Evolutionary conservation across 306 rosid species (phyloP), one percentile per base, ranked within the genome.

Genomic region (Dicorynia guianensis): DNA sequence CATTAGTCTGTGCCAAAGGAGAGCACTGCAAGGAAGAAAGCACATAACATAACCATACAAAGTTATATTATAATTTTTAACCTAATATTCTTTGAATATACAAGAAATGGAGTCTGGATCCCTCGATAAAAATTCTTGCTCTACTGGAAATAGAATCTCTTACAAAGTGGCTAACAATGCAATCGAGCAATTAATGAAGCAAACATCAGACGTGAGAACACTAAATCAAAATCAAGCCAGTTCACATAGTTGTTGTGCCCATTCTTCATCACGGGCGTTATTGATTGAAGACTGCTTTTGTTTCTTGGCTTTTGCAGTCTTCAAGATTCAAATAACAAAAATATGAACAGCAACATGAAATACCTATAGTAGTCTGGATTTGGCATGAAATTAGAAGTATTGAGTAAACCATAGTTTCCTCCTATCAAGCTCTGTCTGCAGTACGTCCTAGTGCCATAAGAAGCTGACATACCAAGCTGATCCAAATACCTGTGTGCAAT

Each of bases 401-500:
- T 81, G 42, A 96, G 87, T 69, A 92, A 87, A 76, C 99, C 99
- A 66, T 96, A 96, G 89, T 87, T 92, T 65, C 99, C 99, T 11
- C 99, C 99, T 3, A 96, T 74, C 86, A 92, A 87, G 18, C 88
- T 25, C 73, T 96, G 99, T 77, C 99, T 92, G 83, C 99, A 96
- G 77, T 92, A 96, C 0, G 99, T 89, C 78, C 38, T 87, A 19
- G 99, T 96, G 76, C 84, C 92, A 71, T 72, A 89, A 58, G 87
- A 20, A 8, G 99, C 87, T 73, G 98, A 82, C 99, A 92, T 96
- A 33, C 93, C 99, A 52, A 96, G 90, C 88, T 96, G 99, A 81
- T 92, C 99, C 82, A 96, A 69, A 75, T 92, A 96, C 99, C 99
- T 95, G 83, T 63, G 36, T 52, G 2, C 34, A 2, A 61, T 66